Conservation (phyloP, 164 flowering plant genomes). For the Vitis rotundifolia region DNA sequence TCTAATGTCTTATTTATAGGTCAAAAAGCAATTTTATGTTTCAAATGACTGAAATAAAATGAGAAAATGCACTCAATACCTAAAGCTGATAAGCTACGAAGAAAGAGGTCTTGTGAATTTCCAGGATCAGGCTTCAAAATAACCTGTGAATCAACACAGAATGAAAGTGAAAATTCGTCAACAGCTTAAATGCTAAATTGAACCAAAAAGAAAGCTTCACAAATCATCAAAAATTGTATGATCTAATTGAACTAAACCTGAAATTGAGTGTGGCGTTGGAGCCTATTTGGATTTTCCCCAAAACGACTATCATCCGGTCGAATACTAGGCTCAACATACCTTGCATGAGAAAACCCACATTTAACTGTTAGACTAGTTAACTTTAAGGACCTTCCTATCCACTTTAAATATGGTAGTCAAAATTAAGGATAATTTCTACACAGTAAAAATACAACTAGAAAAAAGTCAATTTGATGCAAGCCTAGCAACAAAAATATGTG, state of each 20-base stretch:
- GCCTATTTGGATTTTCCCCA: conserved; percentile 97
- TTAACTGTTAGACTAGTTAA: not conserved
- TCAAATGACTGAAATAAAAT: not conserved
- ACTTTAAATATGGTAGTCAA: not conserved
- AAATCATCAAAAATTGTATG: not conserved
- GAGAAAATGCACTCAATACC: conserved; percentile 38
- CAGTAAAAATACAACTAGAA: not conserved
- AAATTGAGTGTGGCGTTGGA: conserved; percentile 96
- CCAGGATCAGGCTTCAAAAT: conserved; percentile 99
- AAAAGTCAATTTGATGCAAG: not conserved
- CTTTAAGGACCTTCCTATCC: not conserved
- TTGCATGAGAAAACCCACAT: conserved; percentile 31
- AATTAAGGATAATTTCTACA: no score
- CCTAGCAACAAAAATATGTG: no score
- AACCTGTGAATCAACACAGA: conserved; percentile 57
- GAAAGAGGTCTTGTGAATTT: conserved; percentile 92
- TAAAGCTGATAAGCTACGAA: conserved; percentile 83
- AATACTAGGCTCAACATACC: conserved; percentile 95
- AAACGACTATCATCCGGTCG: conserved; percentile 99
- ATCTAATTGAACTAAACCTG: conserved; percentile 49
- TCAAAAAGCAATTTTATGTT: no score
- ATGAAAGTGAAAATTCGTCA: not conserved
- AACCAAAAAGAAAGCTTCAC: not conserved
- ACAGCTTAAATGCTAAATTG: not conserved
- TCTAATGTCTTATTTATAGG: no score